Conservation (phyloP, 805 yeast species). For the Clavispora santaluciae region DNA sequence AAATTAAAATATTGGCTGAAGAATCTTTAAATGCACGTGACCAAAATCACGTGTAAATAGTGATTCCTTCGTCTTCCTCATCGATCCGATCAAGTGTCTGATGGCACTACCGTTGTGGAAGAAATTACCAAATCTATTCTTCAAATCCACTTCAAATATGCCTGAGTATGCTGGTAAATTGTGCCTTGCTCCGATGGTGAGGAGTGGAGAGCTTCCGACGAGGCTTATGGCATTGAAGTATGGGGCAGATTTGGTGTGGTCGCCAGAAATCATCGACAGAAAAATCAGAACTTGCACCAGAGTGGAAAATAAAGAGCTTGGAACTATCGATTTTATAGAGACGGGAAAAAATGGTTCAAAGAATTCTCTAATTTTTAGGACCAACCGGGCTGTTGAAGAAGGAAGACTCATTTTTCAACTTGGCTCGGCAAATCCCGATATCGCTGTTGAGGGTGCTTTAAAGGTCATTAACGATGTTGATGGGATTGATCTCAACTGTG, state of each 20-base stretch:
- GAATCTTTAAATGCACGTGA: too few species aligned
- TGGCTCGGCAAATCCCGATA: conserved; percentile 78
- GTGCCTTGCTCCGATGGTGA: conserved; percentile 94
- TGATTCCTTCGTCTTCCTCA: not conserved
- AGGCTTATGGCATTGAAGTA: conserved; percentile 71
- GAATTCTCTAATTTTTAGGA: conserved; percentile 63
- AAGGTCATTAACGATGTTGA: conserved; percentile 80
- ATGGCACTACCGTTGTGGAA: not conserved
- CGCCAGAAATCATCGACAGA: conserved; percentile 88
- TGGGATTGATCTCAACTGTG: conserved; percentile 92
- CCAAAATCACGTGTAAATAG: not conserved
- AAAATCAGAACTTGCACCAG: conserved; percentile 71
- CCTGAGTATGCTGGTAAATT: conserved; percentile 70
- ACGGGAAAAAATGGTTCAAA: conserved; percentile 16
- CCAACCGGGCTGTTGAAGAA: conserved; percentile 58
- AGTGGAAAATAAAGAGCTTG: conserved; percentile 47
- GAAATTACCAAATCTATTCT: not conserved
- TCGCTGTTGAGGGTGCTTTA: conserved; percentile 86
- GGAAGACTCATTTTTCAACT: conserved; percentile 77
- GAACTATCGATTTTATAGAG: conserved; percentile 57
- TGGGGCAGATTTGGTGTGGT: conserved; percentile 95
- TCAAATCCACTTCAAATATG: conserved; percentile 29
- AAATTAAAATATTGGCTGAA: too few species aligned
- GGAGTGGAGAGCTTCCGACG: conserved; percentile 92
- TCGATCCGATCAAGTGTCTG: not conserved